Evolutionary conservation across 371 early-diverging fungal genomes (phyloP), one percentile per base, ranked within the genome.

Genomic region (Ordospora colligata): DNA sequence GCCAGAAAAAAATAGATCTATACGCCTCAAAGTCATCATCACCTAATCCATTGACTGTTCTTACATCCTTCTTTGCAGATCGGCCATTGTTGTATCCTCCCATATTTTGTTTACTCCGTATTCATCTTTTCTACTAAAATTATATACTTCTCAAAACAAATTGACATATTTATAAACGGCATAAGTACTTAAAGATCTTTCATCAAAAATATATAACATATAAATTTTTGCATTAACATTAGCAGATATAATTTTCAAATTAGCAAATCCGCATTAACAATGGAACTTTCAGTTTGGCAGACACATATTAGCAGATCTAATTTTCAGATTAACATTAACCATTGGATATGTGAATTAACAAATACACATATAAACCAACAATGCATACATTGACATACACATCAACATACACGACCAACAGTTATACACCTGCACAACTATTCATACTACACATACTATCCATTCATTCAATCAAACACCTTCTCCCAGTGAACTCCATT

Each of bases 31-130:
- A 54, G 49, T 74, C 74, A 3, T 45, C 42, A 10, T 74, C 67
- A 0, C 27, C 68, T 43, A 67, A 47, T 14, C 67, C 74, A 46
- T 74, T 74, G n/a, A 74, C 45, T 0, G 67, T 74, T n/a, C 32
- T 50, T 46, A 73, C 32, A 23, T 42, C 42, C 42, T n/a, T 53
- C 17, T 6, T 49, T 7, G 17, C 10, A 1, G 49, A 21, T 44
- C 17, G 11, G 11, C 67, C 14, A 19, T 42, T 37, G 22, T 19
- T 7, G 2, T 19, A 17, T 17, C 46, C 27, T 44, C 27, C 50
- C 46, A 47, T 50, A 42, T 17, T 47, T 66, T 66, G 21, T 47
- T 46, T 66, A 66, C 14, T n/a, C 6, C 4, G 12, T 22, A 6
- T 23, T 21, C 27, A 47, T 50, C 32, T 50, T 32, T 50, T 7